Evolutionary conservation across 495 filamentous ascomycete genomes (phyloP).

Genomic region (Monascus purpureus): DNA sequence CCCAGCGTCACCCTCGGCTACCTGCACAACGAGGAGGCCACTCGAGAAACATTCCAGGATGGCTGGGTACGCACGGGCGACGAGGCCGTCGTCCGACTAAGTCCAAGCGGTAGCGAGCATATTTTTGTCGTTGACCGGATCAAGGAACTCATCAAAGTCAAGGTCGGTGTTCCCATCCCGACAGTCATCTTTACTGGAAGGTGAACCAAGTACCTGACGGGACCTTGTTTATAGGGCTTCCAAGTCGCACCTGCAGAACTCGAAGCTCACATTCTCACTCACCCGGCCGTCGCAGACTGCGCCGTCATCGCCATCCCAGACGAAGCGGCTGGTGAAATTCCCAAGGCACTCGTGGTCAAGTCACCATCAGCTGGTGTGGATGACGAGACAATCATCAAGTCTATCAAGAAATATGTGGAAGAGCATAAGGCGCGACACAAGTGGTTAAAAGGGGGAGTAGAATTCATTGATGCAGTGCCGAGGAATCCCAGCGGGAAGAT

Average conservation of each 20-base stretch:
- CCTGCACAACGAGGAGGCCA: constrained; percentile 72
- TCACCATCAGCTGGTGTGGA: constrained; percentile 43
- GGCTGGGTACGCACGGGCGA: constrained; percentile 81
- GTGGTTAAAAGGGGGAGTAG: constrained; percentile 75
- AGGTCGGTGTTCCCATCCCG: constrained; percentile 41
- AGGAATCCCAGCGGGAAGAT: constrained; percentile 95
- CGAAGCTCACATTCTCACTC: constrained; percentile 74
- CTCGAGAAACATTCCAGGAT: constrained; percentile 62
- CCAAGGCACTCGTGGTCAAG: constrained; percentile 80
- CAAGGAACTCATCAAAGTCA: constrained; percentile 91
- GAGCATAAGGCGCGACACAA: constrained; percentile 78
- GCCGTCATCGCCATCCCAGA: constrained; percentile 73
- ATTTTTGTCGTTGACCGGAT: constrained; percentile 75
- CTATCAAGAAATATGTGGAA: constrained; percentile 65
- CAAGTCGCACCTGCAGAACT: constrained; percentile 91
- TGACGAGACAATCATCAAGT: constrained; percentile 42
- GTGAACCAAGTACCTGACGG: no score
- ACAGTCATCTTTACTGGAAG: no score
- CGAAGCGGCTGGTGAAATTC: constrained; percentile 62
- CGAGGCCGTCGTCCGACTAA: constrained; percentile 55
- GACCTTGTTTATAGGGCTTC: constrained; percentile 51
- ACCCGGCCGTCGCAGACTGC: constrained; percentile 68
- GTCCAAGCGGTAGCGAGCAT: constrained; percentile 57
- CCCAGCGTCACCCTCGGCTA: constrained; percentile 75
- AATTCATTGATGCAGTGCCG: constrained; percentile 63